Percentiles rank a stretch among this genome's conserved stretches.
phyloP scores from a whole-genome alignment of 352 stramenopile genomes.

The Phytophthora meadii region DNA sequence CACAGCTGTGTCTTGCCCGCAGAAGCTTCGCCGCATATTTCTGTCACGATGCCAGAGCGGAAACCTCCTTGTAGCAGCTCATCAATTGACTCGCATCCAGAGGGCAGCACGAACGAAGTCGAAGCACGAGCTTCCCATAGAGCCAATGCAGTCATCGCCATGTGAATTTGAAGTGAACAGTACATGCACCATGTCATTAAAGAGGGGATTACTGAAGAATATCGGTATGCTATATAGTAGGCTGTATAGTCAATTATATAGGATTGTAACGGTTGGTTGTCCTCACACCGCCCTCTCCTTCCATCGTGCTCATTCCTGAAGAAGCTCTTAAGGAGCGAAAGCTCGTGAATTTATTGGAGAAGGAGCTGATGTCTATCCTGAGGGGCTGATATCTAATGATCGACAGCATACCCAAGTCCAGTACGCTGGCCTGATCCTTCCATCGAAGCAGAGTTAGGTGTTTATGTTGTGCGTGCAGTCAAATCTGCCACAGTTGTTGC shows the following conservation, averaged over 20 bases:
- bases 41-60: slow-evolving; percentile 67
- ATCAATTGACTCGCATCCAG: slow-evolving; percentile 70
- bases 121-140: slow-evolving; percentile 43
- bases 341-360: slow-evolving; percentile 12
- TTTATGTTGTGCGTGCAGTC: slow-evolving; percentile 55
- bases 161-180: slow-evolving; percentile 1
- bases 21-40: slow-evolving; percentile 78
- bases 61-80: slow-evolving; percentile 67
- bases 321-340: slow-evolving; percentile 6
- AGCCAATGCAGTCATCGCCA: slow-evolving; percentile 49
- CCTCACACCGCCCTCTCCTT: background rate
- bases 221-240: background rate
- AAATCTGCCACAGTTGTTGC: slow-evolving; percentile 91
- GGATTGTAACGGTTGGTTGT: slow-evolving; percentile 27
- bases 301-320: slow-evolving; percentile 23
- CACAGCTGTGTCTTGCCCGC: slow-evolving; percentile 85
- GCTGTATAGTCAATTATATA: slow-evolving; percentile 2
- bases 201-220: background rate
- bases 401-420: slow-evolving; percentile 84
- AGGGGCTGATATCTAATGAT: slow-evolving; percentile 85
- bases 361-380: slow-evolving; percentile 88
- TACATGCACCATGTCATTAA: slow-evolving; percentile 11
- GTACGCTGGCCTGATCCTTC: slow-evolving; percentile 87
- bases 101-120: slow-evolving; percentile 45
- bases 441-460: background rate